These are phyloP conservation scores for Neurospora terricola DNA, from an alignment of 495 filamentous ascomycete species.

Conservation along the genomic window DNA sequence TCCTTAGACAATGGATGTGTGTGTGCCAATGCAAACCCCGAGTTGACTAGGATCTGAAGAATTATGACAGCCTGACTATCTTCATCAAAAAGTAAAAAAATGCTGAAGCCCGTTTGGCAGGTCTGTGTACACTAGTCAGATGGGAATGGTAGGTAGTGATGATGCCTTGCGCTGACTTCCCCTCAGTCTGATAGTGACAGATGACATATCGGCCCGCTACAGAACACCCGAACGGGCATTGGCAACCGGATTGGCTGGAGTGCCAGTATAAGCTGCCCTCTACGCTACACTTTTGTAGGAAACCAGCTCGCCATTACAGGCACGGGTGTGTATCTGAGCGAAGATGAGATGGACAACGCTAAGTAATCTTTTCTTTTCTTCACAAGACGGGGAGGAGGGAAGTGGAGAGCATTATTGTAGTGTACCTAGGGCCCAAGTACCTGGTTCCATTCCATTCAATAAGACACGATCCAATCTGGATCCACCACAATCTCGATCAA, in stretches of 20 bases:
- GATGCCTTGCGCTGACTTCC: neutral
- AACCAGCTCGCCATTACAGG: neutral
- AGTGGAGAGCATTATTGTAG: constrained; percentile 1
- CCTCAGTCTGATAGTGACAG: neutral
- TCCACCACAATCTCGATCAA: constrained; percentile 11
- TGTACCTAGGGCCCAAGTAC: constrained; percentile 14
- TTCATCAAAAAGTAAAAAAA: neutral
- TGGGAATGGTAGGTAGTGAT: neutral
- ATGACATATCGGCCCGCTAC: neutral
- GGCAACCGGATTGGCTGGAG: neutral
- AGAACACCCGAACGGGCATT: neutral
- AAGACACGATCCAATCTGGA: constrained; percentile 14
- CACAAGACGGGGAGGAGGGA: neutral
- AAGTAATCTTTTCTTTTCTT: neutral
- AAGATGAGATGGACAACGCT: neutral
- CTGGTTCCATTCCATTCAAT: constrained; percentile 6
- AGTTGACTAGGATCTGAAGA: neutral
- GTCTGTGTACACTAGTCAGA: neutral
- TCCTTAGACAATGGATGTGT: constrained; percentile 1
- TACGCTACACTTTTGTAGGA: neutral
- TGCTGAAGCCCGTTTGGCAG: neutral
- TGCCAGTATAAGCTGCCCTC: neutral
- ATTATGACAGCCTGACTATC: neutral
- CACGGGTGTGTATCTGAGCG: neutral
- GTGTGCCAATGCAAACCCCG: constrained; percentile 13